These are phyloP conservation scores for Filosporella fistucella DNA, from an alignment of 495 filamentous ascomycete species.

Conservation along the genomic window DNA sequence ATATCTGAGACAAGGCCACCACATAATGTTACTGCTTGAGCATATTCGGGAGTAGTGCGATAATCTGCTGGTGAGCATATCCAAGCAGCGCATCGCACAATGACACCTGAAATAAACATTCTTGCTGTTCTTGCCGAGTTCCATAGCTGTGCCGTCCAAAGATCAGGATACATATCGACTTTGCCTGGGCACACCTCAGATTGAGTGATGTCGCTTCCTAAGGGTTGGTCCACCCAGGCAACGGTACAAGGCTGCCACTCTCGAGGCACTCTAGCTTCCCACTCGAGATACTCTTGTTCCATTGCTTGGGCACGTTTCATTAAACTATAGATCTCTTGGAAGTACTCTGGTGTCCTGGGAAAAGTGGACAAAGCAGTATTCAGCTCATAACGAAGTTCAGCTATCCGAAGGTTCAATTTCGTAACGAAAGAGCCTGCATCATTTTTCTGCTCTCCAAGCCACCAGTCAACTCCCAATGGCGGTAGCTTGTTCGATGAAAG, in stretches of 20 bases:
- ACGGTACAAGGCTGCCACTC: constrained; percentile 37
- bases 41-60: constrained; percentile 48
- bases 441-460: constrained; percentile 39
- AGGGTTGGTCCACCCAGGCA: constrained; percentile 37
- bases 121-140: constrained; percentile 41
- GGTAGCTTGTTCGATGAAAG: constrained; percentile 40
- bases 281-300: constrained; percentile 37
- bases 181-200: constrained; percentile 45
- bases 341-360: constrained; percentile 30
- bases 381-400: constrained; percentile 41
- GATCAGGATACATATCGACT: constrained; percentile 45
- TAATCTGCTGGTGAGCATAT: constrained; percentile 45
- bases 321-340: constrained; percentile 33
- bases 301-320: constrained; percentile 36
- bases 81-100: constrained; percentile 48
- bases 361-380: constrained; percentile 32
- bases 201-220: constrained; percentile 31
- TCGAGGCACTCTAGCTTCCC: constrained; percentile 36
- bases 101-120: constrained; percentile 38
- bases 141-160: constrained; percentile 43
- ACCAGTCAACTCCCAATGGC: constrained; percentile 45
- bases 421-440: constrained; percentile 34
- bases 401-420: constrained; percentile 37
- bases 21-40: constrained; percentile 32
- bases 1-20: constrained; percentile 43